Conservation (phyloP, 2,329 filamentous ascomycete genomes). For the Microsporum audouinii region DNA sequence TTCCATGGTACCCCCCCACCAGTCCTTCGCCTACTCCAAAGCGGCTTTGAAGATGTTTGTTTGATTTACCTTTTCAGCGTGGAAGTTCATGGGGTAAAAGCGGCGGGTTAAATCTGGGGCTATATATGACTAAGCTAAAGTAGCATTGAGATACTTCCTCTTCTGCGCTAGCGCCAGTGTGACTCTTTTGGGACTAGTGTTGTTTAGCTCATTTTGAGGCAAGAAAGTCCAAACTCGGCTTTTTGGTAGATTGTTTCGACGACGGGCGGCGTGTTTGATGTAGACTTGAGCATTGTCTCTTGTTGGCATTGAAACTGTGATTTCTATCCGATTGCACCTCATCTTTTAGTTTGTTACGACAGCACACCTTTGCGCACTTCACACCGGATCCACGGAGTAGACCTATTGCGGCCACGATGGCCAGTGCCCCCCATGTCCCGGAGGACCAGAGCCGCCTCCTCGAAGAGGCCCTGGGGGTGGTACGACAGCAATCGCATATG, state of each 20-base stretch:
- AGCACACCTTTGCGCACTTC: background rate
- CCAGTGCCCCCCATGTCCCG: slow-evolving; percentile 42
- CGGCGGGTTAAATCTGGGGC: background rate
- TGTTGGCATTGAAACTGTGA: background rate
- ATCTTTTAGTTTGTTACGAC: background rate
- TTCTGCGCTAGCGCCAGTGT: background rate
- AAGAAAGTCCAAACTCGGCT: background rate
- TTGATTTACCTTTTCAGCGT: background rate
- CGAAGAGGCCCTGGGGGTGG: slow-evolving; percentile 90
- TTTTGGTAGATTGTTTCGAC: background rate
- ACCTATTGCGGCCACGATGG: background rate
- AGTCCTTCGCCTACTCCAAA: background rate
- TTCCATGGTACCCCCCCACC: background rate
- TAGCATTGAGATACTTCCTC: background rate
- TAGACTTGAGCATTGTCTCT: background rate
- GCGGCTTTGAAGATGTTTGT: background rate
- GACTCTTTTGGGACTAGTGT: background rate
- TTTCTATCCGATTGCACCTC: background rate
- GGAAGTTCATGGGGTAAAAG: background rate
- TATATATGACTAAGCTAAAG: background rate
- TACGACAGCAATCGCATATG: slow-evolving; percentile 89
- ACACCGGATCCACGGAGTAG: background rate
- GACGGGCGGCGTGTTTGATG: background rate
- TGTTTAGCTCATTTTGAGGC: slow-evolving; percentile 1
- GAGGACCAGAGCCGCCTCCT: slow-evolving; percentile 85